Conservation (phyloP, 2,329 filamentous ascomycete species). For the Aspergillus brunneoviolaceus region DNA sequence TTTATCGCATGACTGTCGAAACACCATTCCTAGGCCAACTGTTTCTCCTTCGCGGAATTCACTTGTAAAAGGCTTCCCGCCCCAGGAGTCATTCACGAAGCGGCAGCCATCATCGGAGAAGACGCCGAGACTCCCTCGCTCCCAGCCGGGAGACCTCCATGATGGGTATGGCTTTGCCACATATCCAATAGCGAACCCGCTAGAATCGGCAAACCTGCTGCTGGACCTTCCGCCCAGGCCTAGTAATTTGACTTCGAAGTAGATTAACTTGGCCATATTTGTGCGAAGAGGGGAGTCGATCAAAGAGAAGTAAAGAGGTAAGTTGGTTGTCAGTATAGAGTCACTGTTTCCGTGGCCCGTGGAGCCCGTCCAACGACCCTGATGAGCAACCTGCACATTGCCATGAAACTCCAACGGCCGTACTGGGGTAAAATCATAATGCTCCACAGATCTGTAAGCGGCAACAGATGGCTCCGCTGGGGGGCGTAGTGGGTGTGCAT, state of each 20-base stretch:
- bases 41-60: slow-evolving; percentile 55
- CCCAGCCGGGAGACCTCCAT: slow-evolving; percentile 64
- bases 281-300: slow-evolving; percentile 52
- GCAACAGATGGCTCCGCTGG: slow-evolving; percentile 46
- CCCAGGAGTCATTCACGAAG: slow-evolving; percentile 63
- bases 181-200: slow-evolving; percentile 60
- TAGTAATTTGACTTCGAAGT: slow-evolving; percentile 58
- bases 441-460: slow-evolving; percentile 45
- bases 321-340: slow-evolving; percentile 52
- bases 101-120: slow-evolving; percentile 63
- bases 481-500: slow-evolving; percentile 51
- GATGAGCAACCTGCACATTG: slow-evolving; percentile 36
- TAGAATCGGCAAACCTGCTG: slow-evolving; percentile 38
- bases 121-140: slow-evolving; percentile 60
- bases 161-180: slow-evolving; percentile 61
- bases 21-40: slow-evolving; percentile 60
- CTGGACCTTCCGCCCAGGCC: slow-evolving; percentile 42
- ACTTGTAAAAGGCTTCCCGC: slow-evolving; percentile 58
- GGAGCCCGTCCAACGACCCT: slow-evolving; percentile 46
- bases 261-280: slow-evolving; percentile 52
- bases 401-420: slow-evolving; percentile 44
- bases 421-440: slow-evolving; percentile 48
- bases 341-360: slow-evolving; percentile 49
- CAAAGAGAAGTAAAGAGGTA: slow-evolving; percentile 57
- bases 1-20: slow-evolving; percentile 33